Base-by-base conservation (phyloP, 805 yeast species). In the Metschnikowia cubensis region DNA sequence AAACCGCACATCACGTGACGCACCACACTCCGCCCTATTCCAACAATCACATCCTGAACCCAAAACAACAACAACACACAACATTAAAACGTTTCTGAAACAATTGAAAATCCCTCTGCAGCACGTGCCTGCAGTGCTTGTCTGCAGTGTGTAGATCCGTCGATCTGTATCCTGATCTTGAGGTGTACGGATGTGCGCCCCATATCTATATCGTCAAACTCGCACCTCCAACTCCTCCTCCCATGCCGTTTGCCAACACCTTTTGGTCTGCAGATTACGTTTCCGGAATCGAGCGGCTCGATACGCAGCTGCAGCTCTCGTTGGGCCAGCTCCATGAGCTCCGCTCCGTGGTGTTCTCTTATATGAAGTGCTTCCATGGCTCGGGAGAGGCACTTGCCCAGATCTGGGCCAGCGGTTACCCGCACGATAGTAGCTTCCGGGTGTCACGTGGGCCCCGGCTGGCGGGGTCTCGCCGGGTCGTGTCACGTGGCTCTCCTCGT, bases 261-360 rank as follows among this genome's bases (percentile, higher is more conserved):
- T 74, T 68, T 60, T 74, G 77, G 76, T 67, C 76, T 3, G 55
- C 76, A 1, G 78, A 74, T 59, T 71, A 69, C 46, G 59, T 58
- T 33, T 54, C 72, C 3, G 74, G 76, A 4, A 65, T 73, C 17
- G 69, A 66, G 34, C 57, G 52, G 37, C 54, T 74, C 20, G 54
- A 61, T 14, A 47, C 50, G 7, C 76, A 71, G 54, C 62, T 68
- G 39, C 49, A 53, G 10, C 58, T 63, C 25, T 70, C 76, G 5
- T 53, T 73, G 29, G 56, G 59, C 32, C 78, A 73, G 58, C 59
- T 72, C 14, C 77, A 74, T 52, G 77, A 73, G 38, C 60, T 72
- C 14, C 62, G 75, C 31, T 64, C 61, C 49, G 60, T 73, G 52
- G 69, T 73, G 38, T 65, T 68, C 55, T 61, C 55, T 47, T 68